phyloP scores from a whole-genome alignment of 1,284 basidiomycete species.

The Papiliotrema fonsecae region DNA sequence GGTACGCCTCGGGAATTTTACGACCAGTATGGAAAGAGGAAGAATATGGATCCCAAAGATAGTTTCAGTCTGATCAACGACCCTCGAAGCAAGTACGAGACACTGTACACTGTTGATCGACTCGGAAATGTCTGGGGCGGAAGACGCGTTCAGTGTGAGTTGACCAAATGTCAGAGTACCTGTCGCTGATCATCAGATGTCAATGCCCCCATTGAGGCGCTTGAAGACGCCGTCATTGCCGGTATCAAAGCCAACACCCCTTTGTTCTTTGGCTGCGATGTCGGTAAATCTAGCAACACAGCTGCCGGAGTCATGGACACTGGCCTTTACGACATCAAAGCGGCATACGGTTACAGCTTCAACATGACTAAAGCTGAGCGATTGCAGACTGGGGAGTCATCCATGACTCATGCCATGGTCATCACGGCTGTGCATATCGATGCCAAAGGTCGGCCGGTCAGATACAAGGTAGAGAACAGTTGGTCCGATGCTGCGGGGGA shows the following conservation, averaged over 20 bases:
- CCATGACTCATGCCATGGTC: slow-evolving; percentile 58
- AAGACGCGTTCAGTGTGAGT: slow-evolving; percentile 70
- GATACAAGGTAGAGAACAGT: slow-evolving; percentile 93
- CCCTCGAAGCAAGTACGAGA: slow-evolving; percentile 75
- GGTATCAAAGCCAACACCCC: slow-evolving; percentile 84
- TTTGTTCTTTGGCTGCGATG: slow-evolving; percentile 88
- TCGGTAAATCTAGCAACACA: slow-evolving; percentile 42
- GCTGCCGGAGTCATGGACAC: slow-evolving; percentile 78
- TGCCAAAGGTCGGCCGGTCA: slow-evolving; percentile 64
- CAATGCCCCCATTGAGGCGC: slow-evolving; percentile 73
- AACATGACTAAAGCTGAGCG: slow-evolving; percentile 76
- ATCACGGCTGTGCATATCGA: slow-evolving; percentile 89
- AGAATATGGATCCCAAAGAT: slow-evolving; percentile 50
- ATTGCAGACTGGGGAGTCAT: slow-evolving; percentile 65
- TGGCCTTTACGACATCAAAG: slow-evolving; percentile 74
- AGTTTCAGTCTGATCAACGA: slow-evolving; percentile 93
- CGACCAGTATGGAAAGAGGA: slow-evolving; percentile 44
- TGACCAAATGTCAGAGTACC: too few species aligned
- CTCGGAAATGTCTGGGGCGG: slow-evolving; percentile 90
- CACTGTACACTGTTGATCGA: slow-evolving; percentile 87
- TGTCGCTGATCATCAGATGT: slow-evolving; percentile 59
- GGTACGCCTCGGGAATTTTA: slow-evolving; percentile 79
- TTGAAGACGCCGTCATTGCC: slow-evolving; percentile 77
- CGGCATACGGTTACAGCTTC: slow-evolving; percentile 59
- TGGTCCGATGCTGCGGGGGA: slow-evolving; percentile 80